A percentile compares a stretch with the other conserved stretches of the same genome.
Conservation (phyloP, 2,329 filamentous ascomycete species). For the Coniochaeta sp. region DNA sequence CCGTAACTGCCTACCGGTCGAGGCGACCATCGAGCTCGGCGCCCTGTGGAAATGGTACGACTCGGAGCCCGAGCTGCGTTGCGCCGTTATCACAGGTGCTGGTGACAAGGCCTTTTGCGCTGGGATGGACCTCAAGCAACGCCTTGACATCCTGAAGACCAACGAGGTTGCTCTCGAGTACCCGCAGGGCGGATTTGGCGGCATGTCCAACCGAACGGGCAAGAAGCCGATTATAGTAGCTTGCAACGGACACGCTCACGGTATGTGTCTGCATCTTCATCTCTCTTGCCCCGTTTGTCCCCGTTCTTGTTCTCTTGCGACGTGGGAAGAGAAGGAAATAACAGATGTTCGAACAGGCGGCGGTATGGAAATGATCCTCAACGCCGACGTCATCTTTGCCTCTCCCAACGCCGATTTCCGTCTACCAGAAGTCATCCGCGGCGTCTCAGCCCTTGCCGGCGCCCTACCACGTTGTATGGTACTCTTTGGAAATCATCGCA, state of each 20-base stretch:
- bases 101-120: slow-evolving; percentile 6
- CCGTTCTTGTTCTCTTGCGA: background rate
- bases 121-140: slow-evolving; percentile 6
- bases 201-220: slow-evolving; percentile 25
- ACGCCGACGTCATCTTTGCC: slow-evolving; percentile 52
- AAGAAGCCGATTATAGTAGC: slow-evolving; percentile 24
- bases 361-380: slow-evolving; percentile 23
- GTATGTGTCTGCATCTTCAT: background rate
- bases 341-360: slow-evolving; percentile 11
- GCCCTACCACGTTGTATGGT: slow-evolving; percentile 41
- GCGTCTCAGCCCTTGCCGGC: slow-evolving; percentile 50
- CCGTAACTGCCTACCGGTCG: slow-evolving; percentile 32
- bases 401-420: slow-evolving; percentile 43
- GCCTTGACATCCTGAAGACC: slow-evolving; percentile 2
- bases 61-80: slow-evolving; percentile 36
- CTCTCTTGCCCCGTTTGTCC: too few species aligned
- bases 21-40: slow-evolving; percentile 29
- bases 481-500: slow-evolving; percentile 24
- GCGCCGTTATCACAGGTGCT: slow-evolving; percentile 43
- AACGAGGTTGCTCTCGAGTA: background rate
- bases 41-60: slow-evolving; percentile 44
- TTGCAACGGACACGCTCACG: slow-evolving; percentile 20
- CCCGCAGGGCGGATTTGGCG: slow-evolving; percentile 21
- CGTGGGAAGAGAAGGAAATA: background rate
- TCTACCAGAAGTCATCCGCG: slow-evolving; percentile 50